These are phyloP conservation scores for Phytophthora agathidicida DNA, from an alignment of 352 stramenopile species.

Conservation along the genomic window DNA sequence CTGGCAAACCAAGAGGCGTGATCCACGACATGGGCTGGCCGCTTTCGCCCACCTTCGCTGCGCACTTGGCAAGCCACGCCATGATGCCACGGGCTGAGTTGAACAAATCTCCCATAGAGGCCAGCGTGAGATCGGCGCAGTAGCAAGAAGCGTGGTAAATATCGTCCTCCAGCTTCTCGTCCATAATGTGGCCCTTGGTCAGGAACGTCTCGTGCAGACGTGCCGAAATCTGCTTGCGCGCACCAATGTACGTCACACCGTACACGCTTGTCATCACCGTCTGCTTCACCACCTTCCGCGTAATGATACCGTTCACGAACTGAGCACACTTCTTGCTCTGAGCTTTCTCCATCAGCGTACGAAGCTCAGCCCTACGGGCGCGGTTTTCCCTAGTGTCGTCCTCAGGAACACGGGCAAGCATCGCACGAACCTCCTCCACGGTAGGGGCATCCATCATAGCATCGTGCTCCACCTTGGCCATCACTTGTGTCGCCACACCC, in stretches of 20 bases:
- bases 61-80: constrained; percentile 84
- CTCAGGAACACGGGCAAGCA: constrained; percentile 11
- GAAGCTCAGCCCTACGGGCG: not conserved
- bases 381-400: not conserved
- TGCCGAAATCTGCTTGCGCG: constrained; percentile 97
- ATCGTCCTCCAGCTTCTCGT: constrained; percentile 81
- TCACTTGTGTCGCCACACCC: constrained; percentile 90
- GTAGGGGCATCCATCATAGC: constrained; percentile 52
- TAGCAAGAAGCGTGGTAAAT: constrained; percentile 92
- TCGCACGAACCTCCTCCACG: constrained; percentile 37
- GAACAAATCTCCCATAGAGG: constrained; percentile 97
- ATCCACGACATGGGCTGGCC: constrained; percentile 98
- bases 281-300: constrained; percentile 98
- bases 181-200: constrained; percentile 77
- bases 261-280: constrained; percentile 99
- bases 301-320: constrained; percentile 80
- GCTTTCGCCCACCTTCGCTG: constrained; percentile 70
- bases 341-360: constrained; percentile 35
- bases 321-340: constrained; percentile 67
- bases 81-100: constrained; percentile 96
- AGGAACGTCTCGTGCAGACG: constrained; percentile 94
- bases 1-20: constrained; percentile 97
- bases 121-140: constrained; percentile 95
- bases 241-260: constrained; percentile 99
- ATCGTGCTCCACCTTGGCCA: constrained; percentile 80